A percentile compares a stretch with the other conserved stretches of the same genome.
phyloP scores from a whole-genome alignment of 106 monocot species.

The Chionographis japonica region DNA sequence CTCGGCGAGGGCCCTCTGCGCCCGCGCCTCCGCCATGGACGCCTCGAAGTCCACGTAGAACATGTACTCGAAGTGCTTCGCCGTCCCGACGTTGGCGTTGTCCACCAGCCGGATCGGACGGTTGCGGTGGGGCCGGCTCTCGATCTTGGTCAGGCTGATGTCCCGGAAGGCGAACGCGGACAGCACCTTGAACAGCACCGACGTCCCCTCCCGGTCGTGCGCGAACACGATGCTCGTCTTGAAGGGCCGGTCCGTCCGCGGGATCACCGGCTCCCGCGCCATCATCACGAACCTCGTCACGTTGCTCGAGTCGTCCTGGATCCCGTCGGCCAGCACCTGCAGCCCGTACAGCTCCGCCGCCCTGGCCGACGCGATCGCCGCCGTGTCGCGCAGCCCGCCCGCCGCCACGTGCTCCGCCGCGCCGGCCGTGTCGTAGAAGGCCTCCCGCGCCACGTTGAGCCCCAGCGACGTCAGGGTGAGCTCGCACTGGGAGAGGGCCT shows the following conservation, averaged over 20 bases:
- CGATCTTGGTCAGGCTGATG: conserved; percentile 47
- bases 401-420: conserved; percentile 32
- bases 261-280: conserved; percentile 40
- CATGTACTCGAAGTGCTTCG: conserved; percentile 42
- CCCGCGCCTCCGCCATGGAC: conserved; percentile 34
- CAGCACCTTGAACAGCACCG: conserved; percentile 37
- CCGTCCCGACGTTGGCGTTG: conserved; percentile 35
- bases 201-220: conserved; percentile 32
- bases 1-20: conserved; percentile 39
- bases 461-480: conserved; percentile 35
- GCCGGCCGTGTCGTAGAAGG: conserved; percentile 40
- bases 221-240: conserved; percentile 47
- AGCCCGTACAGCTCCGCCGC: conserved; percentile 43
- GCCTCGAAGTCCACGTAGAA: conserved; percentile 37
- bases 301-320: conserved; percentile 39
- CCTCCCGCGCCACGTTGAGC: conserved; percentile 37
- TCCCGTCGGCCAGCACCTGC: conserved; percentile 36
- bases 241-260: conserved; percentile 37
- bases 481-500: conserved; percentile 43
- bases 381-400: conserved; percentile 29
- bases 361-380: conserved; percentile 31
- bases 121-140: conserved; percentile 48
- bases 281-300: conserved; percentile 44
- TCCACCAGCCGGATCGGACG: conserved; percentile 39
- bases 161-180: conserved; percentile 49